These are phyloP conservation scores for Yamadazyma taylorii DNA, from an alignment of 1,139 yeast species.

Conservation along the genomic window DNA sequence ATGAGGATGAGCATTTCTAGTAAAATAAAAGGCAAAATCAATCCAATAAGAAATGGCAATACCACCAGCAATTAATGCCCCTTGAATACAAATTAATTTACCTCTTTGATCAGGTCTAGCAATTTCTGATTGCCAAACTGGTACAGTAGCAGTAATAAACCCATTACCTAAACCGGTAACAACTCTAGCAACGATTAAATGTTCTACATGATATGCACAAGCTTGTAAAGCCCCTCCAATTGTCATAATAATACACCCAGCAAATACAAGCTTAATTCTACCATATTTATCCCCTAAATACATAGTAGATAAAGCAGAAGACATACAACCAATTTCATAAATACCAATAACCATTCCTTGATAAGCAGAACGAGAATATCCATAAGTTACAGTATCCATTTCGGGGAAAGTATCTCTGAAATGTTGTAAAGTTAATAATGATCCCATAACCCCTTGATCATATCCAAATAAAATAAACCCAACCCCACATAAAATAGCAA, in stretches of 20 bases:
- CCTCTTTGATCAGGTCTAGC: constrained; percentile 38
- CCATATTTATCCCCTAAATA: constrained; percentile 37
- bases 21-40: constrained; percentile 45
- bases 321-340: constrained; percentile 40
- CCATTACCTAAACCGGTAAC: constrained; percentile 46
- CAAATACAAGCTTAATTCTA: constrained; percentile 30
- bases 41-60: constrained; percentile 45
- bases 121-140: constrained; percentile 40
- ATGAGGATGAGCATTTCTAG: constrained; percentile 17
- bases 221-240: constrained; percentile 40
- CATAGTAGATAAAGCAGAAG: constrained; percentile 33
- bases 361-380: constrained; percentile 25
- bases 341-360: constrained; percentile 38
- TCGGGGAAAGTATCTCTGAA: constrained; percentile 41
- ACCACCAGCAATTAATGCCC: constrained; percentile 39
- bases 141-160: constrained; percentile 38
- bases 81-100: constrained; percentile 35
- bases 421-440: constrained; percentile 38
- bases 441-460: constrained; percentile 53
- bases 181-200: constrained; percentile 41
- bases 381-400: constrained; percentile 24
- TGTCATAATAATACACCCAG: constrained; percentile 33
- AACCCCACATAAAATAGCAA: constrained; percentile 30
- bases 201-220: constrained; percentile 31
- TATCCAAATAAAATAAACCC: constrained; percentile 44